A percentile compares a stretch with the other conserved stretches of the same genome.
These are phyloP conservation scores for Gymnopilus junonius DNA, from an alignment of 768 basidiomycete genomes.

Conservation along the genomic window DNA sequence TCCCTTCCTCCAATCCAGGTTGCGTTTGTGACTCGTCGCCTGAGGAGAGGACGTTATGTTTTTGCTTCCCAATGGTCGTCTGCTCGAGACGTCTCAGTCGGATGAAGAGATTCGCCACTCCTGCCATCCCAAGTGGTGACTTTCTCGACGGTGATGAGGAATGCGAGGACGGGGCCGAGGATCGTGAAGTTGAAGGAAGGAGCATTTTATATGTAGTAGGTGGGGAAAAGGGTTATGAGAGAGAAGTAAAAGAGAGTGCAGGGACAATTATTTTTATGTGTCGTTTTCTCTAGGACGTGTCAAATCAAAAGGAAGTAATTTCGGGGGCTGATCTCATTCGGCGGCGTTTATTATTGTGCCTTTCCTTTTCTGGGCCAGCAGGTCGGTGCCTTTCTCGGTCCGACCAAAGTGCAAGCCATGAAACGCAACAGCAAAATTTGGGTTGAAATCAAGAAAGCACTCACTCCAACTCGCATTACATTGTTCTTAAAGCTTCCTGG, in stretches of 20 bases:
- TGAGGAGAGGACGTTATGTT: slow-evolving; percentile 37
- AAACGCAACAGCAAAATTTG: background rate
- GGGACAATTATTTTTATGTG: background rate
- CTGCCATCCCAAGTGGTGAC: slow-evolving; percentile 35
- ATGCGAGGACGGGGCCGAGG: background rate
- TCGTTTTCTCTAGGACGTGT: slow-evolving; percentile 1
- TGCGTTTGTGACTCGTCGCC: slow-evolving; percentile 48
- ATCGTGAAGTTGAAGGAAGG: background rate
- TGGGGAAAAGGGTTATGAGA: background rate
- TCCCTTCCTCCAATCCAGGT: slow-evolving; percentile 32
- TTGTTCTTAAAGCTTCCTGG: no score
- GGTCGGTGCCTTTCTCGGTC: background rate
- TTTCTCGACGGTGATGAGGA: slow-evolving; percentile 16
- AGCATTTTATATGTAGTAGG: background rate
- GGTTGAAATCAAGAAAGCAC: background rate
- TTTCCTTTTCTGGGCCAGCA: background rate
- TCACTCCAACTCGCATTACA: no score
- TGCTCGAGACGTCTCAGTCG: slow-evolving; percentile 48
- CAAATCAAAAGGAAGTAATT: slow-evolving; percentile 4
- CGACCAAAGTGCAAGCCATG: background rate
- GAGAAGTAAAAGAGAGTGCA: background rate
- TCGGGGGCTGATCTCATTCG: background rate
- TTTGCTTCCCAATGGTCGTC: slow-evolving; percentile 23
- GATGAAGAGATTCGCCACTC: slow-evolving; percentile 59
- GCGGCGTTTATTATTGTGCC: background rate